phyloP scores from a whole-genome alignment of 2,329 filamentous ascomycete genomes.

The Epichloe gansuensis region DNA sequence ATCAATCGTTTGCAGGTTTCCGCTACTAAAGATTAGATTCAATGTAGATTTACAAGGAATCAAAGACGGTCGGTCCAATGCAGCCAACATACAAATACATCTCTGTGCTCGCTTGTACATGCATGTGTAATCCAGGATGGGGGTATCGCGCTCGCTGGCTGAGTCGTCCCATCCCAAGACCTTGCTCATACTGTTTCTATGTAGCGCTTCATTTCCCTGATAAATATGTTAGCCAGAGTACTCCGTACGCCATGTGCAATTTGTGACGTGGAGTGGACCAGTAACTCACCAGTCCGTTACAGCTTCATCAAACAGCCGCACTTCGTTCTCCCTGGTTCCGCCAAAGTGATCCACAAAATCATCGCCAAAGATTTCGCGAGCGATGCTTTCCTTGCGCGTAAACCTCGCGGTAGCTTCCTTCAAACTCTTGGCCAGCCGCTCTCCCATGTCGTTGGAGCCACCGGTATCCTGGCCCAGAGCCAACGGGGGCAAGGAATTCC shows the following conservation, averaged over 20 bases:
- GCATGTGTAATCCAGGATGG: no score
- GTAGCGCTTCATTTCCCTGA: constrained; percentile 64
- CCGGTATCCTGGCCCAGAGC: constrained; percentile 78
- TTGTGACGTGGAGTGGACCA: no score
- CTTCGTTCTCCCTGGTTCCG: constrained; percentile 84
- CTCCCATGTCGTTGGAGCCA: constrained; percentile 55
- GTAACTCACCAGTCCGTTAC: constrained; percentile 84
- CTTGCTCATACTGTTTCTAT: constrained; percentile 9
- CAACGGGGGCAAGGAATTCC: constrained; percentile 72
- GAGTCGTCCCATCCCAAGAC: not conserved
- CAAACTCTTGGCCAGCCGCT: constrained; percentile 70
- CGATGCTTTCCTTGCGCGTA: constrained; percentile 65
- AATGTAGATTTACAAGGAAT: no score
- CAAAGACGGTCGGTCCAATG: no score
- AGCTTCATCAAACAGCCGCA: constrained; percentile 84
- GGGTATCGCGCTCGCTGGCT: not conserved
- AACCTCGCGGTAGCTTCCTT: constrained; percentile 77
- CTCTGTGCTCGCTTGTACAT: no score
- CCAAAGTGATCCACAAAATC: constrained; percentile 93
- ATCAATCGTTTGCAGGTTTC: no score
- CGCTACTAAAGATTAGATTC: no score
- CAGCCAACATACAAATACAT: no score
- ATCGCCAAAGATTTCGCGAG: constrained; percentile 87
- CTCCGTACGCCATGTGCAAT: no score
- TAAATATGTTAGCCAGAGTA: not conserved